Base-by-base conservation (phyloP, 2,329 filamentous ascomycete species). In the Cercospora sojina region DNA sequence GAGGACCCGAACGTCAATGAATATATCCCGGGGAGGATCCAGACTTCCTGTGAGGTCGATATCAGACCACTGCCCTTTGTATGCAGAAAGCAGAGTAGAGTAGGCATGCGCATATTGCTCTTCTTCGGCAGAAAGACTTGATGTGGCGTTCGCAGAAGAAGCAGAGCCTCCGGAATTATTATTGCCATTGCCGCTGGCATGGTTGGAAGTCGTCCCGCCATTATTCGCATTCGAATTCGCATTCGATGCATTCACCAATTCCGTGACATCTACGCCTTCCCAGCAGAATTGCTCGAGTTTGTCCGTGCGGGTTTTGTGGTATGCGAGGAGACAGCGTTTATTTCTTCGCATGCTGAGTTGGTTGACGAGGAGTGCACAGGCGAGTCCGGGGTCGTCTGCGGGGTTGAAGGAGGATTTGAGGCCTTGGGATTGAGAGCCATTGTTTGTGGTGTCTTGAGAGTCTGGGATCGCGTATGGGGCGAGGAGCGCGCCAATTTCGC, bases 41-140 rank as follows among this genome's bases (percentile, higher is more conserved):
- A 99, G 82, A 75, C 91, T 95, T 32, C 95, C 95, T 2, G 95
- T 97, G 63, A 99, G 83, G 79, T 99, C 95, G 71, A 99, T 91
- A 77, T 99, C 95, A 20, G 94, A 98, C 94, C 94, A 99, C 75
- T 97, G 93, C 0, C 95, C 95, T 78, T 99, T 99, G 80, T 96
- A 97, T 1, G 93, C 92, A n/a, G 94, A 92, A 64, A 99, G 82
- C 71, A 99, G 83, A 75, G 99, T 93, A 70, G 90, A 90, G 76
- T 97, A 99, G 75, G 93, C 90, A 67, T 94, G 86, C 65, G 97
- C 91, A 76, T 97, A 99, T 74, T 98, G 95, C 78, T 97, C 93
- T 78, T 99, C 95, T 77, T 98, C 94, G 0, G 95, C 93, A 74
- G 93, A 97, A 66, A 98, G 82, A 74, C 72, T 76, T 59, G 68